Base-by-base conservation (phyloP, 2,329 filamentous ascomycete genomes). In the Apiospora pterosperma region DNA sequence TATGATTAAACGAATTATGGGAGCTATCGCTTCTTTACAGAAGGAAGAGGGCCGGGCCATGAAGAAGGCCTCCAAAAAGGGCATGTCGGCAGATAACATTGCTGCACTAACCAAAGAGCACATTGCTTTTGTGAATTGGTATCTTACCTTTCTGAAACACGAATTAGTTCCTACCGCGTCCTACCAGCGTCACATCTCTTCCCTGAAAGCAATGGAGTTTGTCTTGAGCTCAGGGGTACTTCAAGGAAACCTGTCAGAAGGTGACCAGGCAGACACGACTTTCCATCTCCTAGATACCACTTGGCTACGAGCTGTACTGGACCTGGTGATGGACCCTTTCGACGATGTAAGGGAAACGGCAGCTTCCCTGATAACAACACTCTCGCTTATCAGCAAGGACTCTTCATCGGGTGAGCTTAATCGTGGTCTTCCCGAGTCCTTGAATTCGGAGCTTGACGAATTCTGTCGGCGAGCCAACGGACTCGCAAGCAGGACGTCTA, bases 181-280 rank as follows among this genome's bases (percentile, higher is more conserved):
- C 12, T 99, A 98, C 73, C 94, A 97, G 74, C 87, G 93, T 7
- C 95, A 97, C 70, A 91, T 94, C 59, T 92, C 91, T 2, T 88
- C 92, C 2, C 77, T 98, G 5, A 93, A 90, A 72, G 88, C 90
- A 0, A 77, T 95, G 34, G 81, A 81, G 0, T 83, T 90, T 62
- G 79, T 95, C n/a, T 77, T 93, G 6, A 86, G 86, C 65, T 87
- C 90, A 48, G 61, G 52, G 23, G 44, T 68, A 25, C 58, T 62
- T 5, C 63, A 65, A 44, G 65, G 61, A 28, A 90, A 91, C 34
- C 79, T 90, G n/a, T 90, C 91, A 67, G 72, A 80, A 78, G 78
- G 6, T 6, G 65, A 71, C 75, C 5, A 79, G 77, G 78, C 75
- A 78, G 76, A 77, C 62, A 76, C 69, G 81, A 76, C 70, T 69